Conservation (phyloP, 768 basidiomycete species). For the Naganishia friedmannii region DNA sequence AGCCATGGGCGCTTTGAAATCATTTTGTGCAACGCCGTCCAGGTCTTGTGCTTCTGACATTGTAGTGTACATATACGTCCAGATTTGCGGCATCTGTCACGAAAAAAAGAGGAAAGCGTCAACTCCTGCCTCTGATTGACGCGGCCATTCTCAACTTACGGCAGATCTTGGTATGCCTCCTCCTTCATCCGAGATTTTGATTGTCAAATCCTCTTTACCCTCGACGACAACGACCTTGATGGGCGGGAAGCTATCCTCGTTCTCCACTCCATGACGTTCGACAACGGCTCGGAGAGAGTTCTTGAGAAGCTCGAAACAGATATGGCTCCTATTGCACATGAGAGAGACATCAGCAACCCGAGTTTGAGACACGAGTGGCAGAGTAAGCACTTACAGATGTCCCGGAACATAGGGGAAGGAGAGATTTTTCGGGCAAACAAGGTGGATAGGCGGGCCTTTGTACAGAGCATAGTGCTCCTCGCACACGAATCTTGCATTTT, state of each 20-base stretch:
- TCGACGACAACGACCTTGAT: constrained; percentile 94
- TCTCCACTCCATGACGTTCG: constrained; percentile 79
- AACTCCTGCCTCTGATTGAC: neutral
- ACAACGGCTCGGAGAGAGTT: constrained; percentile 97
- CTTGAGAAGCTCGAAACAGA: constrained; percentile 93
- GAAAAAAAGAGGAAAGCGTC: neutral
- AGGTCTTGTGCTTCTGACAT: constrained; percentile 55
- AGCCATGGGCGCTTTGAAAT: constrained; percentile 97
- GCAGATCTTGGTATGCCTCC: constrained; percentile 77
- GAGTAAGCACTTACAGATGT: constrained; percentile 60
- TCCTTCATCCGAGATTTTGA: constrained; percentile 97
- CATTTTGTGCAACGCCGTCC: constrained; percentile 56
- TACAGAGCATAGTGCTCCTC: constrained; percentile 94
- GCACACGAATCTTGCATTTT: constrained; percentile 80
- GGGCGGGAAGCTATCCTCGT: constrained; percentile 75
- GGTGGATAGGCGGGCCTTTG: constrained; percentile 90
- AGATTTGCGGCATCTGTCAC: constrained; percentile 73
- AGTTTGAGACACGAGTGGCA: neutral
- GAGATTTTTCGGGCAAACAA: constrained; percentile 84
- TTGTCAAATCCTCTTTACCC: constrained; percentile 96
- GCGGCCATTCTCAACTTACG: constrained; percentile 54
- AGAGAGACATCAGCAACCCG: neutral
- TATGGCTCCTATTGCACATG: constrained; percentile 65
- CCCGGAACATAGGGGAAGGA: constrained; percentile 93
- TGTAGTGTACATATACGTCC: constrained; percentile 64